Conservation (phyloP, 2,329 filamentous ascomycete genomes). For the Thermomyces lanuginosus region DNA sequence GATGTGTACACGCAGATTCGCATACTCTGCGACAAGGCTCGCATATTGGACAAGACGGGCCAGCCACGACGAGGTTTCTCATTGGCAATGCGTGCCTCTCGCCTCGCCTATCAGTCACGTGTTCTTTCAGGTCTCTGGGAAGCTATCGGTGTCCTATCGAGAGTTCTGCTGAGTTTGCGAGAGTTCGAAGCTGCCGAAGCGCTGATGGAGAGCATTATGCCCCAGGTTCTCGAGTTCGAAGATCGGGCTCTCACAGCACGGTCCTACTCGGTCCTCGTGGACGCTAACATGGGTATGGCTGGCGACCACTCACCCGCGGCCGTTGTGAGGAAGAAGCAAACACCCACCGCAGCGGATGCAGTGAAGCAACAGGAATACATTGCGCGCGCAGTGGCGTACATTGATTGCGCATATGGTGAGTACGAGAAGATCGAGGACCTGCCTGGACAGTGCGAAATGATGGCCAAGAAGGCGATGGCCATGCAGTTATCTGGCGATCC, state of each 20-base stretch:
- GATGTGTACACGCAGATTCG: conserved; percentile 54
- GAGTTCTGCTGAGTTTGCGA: conserved; percentile 50
- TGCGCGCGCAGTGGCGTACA: conserved; percentile 41
- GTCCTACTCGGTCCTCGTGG: conserved; percentile 54
- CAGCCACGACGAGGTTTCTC: conserved; percentile 62
- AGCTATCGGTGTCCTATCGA: conserved; percentile 49
- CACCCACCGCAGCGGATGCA: conserved; percentile 13
- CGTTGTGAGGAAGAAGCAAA: conserved; percentile 9
- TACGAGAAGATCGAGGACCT: conserved; percentile 53
- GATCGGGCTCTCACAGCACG: conserved; percentile 45
- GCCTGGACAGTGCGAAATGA: conserved; percentile 56
- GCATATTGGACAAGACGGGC: conserved; percentile 50
- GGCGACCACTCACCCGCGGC: conserved; percentile 22
- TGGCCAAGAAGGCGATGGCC: conserved; percentile 67
- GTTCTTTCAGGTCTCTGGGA: conserved; percentile 58
- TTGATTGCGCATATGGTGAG: conserved; percentile 46
- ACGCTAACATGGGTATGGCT: conserved; percentile 64
- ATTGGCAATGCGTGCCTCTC: conserved; percentile 57
- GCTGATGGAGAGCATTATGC: conserved; percentile 53
- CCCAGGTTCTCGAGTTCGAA: conserved; percentile 58
- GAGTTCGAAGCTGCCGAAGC: conserved; percentile 53
- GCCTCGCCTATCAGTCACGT: conserved; percentile 52
- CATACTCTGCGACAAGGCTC: conserved; percentile 56
- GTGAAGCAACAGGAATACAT: conserved; percentile 40
- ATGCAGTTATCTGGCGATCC: conserved; percentile 53